Evolutionary conservation across 2,329 filamentous ascomycete genomes (phyloP), one percentile per base, ranked within the genome.

Genomic region (Sporothrix curviconia): DNA sequence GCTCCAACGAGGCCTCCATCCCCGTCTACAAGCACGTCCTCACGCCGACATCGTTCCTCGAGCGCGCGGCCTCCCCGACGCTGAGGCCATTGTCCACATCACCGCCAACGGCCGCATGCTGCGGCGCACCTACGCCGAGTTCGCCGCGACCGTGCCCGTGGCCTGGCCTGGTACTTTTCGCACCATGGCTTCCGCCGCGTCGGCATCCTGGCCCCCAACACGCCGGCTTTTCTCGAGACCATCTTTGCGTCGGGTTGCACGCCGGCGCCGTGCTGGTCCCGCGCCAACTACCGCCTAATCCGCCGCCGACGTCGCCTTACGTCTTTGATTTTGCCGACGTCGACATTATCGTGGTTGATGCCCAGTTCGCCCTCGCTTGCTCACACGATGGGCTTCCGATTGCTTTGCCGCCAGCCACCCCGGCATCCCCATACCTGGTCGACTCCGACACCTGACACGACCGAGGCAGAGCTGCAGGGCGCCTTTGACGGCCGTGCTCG

Each of bases 121-220:
- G 34, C 82, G 87, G 34, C 83, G 92, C 59, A 86, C 82, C 3
- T 99, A 99, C 69, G 76, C 78, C 58, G 86, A 94, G 66, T 84
- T 91, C 59, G 89, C 94, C 15, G n/a, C n/a, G 89, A 96, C 67
- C 89, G 94, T 43, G 89, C 92, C 3, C 77, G 89, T 42, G 94
- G 92, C 0, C 76, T 99, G 17, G 92, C 91, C 14, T 97, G 95
- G 72, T 97, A 87, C 69, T 70, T 99, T 57, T 81, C 82, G 64
- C 89, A 89, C 70, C 83, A 89, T 67, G 79, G 81, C 4, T 84
- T 83, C 66, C 86, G 83, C 66, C 81, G 89, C 59, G 87, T 97
- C 6, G 94, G 94, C 7, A 86, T 99, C 49, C 77, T 99, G 11
- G 86, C 85, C 8, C 89, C 94, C 3, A 99, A 99, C 69, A 99